phyloP scores from a whole-genome alignment of 495 filamentous ascomycete species.

The Neurospora cerealis region DNA sequence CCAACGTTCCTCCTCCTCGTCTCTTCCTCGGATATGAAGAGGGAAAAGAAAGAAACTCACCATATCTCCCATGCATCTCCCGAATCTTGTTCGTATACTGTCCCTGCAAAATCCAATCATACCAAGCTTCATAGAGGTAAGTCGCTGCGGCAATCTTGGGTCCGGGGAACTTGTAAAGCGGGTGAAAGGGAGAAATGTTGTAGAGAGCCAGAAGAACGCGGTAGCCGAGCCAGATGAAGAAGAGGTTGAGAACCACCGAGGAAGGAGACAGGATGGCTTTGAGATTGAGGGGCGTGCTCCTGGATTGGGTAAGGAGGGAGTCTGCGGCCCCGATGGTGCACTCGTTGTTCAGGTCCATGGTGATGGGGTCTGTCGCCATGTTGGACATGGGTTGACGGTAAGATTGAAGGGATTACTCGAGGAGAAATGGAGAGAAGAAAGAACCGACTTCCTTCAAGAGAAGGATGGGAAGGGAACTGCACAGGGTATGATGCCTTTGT shows the following conservation, averaged over 20 bases:
- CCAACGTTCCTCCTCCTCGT: too few species aligned
- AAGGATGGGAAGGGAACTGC: background rate
- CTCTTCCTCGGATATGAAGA: too few species aligned
- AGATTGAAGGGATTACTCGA: background rate
- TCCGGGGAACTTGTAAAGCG: constrained; percentile 31
- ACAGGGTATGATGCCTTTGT: background rate
- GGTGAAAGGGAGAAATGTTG: constrained; percentile 23
- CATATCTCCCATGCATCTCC: constrained; percentile 39
- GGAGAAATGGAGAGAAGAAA: background rate
- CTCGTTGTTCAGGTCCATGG: background rate
- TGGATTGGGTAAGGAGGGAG: background rate
- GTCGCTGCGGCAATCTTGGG: constrained; percentile 37
- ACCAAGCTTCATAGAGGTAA: constrained; percentile 41
- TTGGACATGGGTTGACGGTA: background rate
- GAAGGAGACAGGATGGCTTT: background rate
- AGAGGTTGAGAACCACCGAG: constrained; percentile 2
- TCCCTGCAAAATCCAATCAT: constrained; percentile 35
- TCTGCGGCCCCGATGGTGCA: background rate
- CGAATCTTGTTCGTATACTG: constrained; percentile 37
- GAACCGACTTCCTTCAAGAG: background rate
- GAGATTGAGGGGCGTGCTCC: background rate
- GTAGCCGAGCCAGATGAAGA: constrained; percentile 15
- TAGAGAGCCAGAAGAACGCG: constrained; percentile 15
- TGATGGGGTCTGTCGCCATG: background rate
- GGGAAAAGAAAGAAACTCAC: too few species aligned